Base-by-base conservation (phyloP, 2,329 filamentous ascomycete species). In the Pseudogymnoascus sp. region DNA sequence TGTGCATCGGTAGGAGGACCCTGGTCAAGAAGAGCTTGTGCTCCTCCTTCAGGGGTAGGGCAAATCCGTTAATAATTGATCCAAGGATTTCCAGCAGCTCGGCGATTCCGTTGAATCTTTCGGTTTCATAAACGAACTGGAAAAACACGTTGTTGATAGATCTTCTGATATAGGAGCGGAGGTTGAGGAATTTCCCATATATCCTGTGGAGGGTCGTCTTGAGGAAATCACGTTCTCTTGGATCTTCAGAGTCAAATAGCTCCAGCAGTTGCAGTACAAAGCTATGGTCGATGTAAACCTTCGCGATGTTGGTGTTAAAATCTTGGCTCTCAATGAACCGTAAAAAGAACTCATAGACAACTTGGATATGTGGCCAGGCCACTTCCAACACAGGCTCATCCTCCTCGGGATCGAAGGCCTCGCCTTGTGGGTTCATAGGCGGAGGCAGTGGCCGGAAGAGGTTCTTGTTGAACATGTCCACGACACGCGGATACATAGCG, bases 111-210 rank as follows among this genome's bases (percentile, higher is more conserved):
- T 99, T 99, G 80, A 99, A 97, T 63, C 94, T 85, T 76, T 99
- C 94, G 3, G 94, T 99, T 77, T 99, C 94, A 74, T 99, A 99
- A 64, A 92, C 92, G 76, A 99, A 99, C 74, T 99, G 94, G 83
- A 99, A 99, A 79, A 99, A 99, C 70, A 99, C 94, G 72, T 99
- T 97, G 84, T 99, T 99, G 83, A 99, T 99, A 62, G 94, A 99
- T 70, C 94, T 87, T 72, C 94, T 85, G 72, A 99, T 99, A 76
- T 96, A 99, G 31, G 94, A 97, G 64, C 94, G 88, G 66, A 99
- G 82, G 75, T 99, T 99, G 70, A 99, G 83, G 77, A 99, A 99
- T 79, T 99, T 99, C 72, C 94, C 94, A 73, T 99, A 99, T 73
- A 99, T 99, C 65, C 94, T 87, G 77, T 99, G 94, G 62, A 99